Evolutionary conservation across 2,329 filamentous ascomycete species (phyloP), one percentile per base, ranked within the genome.

Genomic region (Macroventuria anomochaeta): DNA sequence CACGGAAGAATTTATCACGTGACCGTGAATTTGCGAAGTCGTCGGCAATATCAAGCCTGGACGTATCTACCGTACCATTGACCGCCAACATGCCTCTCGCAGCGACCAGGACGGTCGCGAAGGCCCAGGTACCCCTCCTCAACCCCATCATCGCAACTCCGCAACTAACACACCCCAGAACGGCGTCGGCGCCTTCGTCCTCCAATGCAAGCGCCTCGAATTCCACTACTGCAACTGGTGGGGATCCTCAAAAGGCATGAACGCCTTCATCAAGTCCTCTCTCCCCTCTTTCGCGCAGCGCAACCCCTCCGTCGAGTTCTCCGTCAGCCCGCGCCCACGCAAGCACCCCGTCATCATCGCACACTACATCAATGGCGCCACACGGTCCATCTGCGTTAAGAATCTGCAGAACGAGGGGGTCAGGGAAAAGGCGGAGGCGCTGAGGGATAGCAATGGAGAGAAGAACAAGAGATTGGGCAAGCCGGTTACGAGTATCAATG

Each of bases 181-280:
- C 20, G 53, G 95, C 83, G 83, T 97, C 65, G 93, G 93, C 70
- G 90, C 93, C 74, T 97, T 97, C 81, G 91, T 99, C 77, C 85
- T 97, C 53, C 93, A 96, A 81, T 99, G 95, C 86, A 96, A 91
- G 82, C 90, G 88, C 73, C 82, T 99, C 75, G 91, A 96, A 76
- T 91, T 99, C 72, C 90, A 96, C 80, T 99, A 96, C 81, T 97
- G 95, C 81, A 92, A 97, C 83, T 93, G 89, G 85, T 91, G 90
- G 53, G 95, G 93, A 59, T 96, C 91, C 76, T 97, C 93, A 31
- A 86, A 81, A 70, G 95, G 95, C 72, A 97, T 97, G 92, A 95
- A 96, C 69, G 79, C 86, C 65, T 97, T 96, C 81, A 87, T 97
- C 75, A 88, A 89, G 75, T 82, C 87, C 58, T 80, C 85, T 34